Conservation (phyloP, 176 grass and related monocot species). For the Eragrostis curvula region DNA sequence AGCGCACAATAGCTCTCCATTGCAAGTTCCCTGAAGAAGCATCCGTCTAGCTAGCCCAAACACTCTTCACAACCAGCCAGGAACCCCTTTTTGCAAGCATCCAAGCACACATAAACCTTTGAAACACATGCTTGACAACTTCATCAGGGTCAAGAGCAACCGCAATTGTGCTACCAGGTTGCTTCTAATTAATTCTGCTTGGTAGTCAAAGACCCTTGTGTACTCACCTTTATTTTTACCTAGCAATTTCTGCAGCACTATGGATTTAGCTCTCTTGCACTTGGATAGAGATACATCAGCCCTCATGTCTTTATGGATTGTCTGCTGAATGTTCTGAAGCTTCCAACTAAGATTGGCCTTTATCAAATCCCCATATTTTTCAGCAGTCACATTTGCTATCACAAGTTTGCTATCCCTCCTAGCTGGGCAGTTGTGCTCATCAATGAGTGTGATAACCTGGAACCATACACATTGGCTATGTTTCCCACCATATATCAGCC, state of each 20-base stretch:
- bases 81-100: background rate
- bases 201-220: background rate
- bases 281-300: background rate
- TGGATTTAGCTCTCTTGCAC: background rate
- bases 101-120: background rate
- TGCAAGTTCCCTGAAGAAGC: background rate
- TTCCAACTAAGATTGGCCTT: background rate
- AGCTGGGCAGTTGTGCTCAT: background rate
- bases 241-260: background rate
- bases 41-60: background rate
- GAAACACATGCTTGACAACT: background rate
- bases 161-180: no score
- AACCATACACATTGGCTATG: no score
- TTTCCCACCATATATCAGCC: no score
- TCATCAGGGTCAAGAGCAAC: no score
- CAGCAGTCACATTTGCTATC: background rate
- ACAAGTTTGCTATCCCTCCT: background rate
- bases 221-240: background rate
- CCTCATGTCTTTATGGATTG: background rate
- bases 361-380: background rate
- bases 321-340: background rate
- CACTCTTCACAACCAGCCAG: background rate
- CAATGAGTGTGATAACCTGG: no score
- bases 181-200: no score
- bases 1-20: background rate